Conservation (phyloP, 371 early-diverging fungal genomes). For the Sporodiniella umbellata region DNA sequence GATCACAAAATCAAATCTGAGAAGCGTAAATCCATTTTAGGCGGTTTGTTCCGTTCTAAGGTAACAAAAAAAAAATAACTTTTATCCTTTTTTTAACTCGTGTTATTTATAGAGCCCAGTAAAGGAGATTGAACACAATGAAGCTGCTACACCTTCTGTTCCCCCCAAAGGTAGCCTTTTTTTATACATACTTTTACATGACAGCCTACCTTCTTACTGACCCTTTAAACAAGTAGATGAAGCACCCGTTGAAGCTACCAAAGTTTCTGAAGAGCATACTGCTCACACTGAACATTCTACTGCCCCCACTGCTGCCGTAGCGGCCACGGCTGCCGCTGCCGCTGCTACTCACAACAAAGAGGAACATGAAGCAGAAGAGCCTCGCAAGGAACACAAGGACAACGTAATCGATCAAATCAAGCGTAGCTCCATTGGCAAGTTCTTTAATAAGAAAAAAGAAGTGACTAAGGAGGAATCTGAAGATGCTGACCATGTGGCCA, state of each 20-base stretch:
- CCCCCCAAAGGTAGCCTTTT: constrained; percentile 5
- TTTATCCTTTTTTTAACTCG: no score
- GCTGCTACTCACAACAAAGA: constrained; percentile 5
- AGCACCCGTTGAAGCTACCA: no score
- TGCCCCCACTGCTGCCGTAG: no score
- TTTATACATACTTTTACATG: background rate
- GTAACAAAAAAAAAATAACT: constrained; percentile 5
- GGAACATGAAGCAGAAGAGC: background rate
- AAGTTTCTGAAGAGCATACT: no score
- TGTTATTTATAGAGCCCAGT: constrained; percentile 16
- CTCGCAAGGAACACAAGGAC: constrained; percentile 20
- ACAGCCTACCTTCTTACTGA: no score
- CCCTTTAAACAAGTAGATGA: no score
- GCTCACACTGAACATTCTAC: no score
- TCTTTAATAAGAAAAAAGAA: constrained; percentile 38
- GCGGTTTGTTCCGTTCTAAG: constrained; percentile 23
- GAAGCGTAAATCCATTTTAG: constrained; percentile 24
- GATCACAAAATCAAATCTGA: constrained; percentile 7
- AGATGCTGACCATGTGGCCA: no score
- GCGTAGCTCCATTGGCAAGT: constrained; percentile 32
- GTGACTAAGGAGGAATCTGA: constrained; percentile 4
- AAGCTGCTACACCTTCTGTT: constrained; percentile 5
- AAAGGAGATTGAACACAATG: constrained; percentile 15
- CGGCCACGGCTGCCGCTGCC: constrained; percentile 5
- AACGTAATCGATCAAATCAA: constrained; percentile 40